Base-by-base conservation (phyloP, 371 early-diverging fungal genomes). In the Mucor plumbeus region DNA sequence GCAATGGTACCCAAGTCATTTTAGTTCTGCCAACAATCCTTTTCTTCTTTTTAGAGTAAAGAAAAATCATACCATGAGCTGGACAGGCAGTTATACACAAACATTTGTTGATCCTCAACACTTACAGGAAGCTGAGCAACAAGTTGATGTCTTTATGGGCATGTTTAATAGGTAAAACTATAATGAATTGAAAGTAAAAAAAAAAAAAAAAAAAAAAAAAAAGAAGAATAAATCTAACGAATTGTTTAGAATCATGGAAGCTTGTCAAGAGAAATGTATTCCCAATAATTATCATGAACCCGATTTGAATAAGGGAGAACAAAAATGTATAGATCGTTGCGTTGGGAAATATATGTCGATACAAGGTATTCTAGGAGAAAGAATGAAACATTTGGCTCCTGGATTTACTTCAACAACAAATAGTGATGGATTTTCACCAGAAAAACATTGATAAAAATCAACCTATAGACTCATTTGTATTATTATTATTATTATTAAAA, bases 291-390 rank as follows among this genome's bases (percentile, higher is more conserved):
- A 98, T 72, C 85, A 81, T 58, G 96, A 97, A 69, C 91, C 86
- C 33, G 95, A 96, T 66, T 83, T 98, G 67, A 93, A 92, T 77
- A 98, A 98, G 83, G 98, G 97, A 59, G 97, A 98, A 81, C 90
- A 93, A 13, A 95, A 95, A 35, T 98, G 98, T 82, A 85, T 94
- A 39, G 97, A 98, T 79, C 91, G 97, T 17, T 96, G 97, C 69
- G 95, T 93, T 35, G 76, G 87, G 59, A 97, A 97, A 80, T 95
- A 88, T 75, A 87, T 93, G 72, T 86, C 91, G 61, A 88, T 94
- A 65, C 91, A 91, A 75, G 84, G 81, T 64, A 86, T 89, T 40
- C 82, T 96, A 66, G 89, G 91, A 35, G 83, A 88, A 60, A 87
- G 87, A 71, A 78, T 93, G 77, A 76, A 88, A 58, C 74, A 84